phyloP scores from a whole-genome alignment of 345 rosid genomes.

The Lepidium didymum region DNA sequence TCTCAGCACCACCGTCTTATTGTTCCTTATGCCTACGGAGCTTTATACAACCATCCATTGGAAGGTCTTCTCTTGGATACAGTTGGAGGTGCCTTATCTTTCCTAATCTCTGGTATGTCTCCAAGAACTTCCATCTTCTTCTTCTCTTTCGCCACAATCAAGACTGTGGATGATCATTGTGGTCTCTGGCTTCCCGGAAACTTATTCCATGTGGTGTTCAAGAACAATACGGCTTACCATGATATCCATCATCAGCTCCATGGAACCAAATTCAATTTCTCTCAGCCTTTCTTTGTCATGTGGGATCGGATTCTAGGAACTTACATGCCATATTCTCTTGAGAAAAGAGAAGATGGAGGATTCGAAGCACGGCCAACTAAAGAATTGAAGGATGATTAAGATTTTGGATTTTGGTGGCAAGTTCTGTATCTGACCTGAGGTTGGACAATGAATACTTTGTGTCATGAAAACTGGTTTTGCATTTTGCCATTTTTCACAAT shows the following conservation, averaged over 20 bases:
- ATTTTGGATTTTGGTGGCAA: slow-evolving; percentile 1
- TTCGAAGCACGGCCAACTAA: slow-evolving; percentile 56
- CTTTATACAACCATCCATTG: slow-evolving; percentile 69
- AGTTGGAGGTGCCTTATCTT: slow-evolving; percentile 73
- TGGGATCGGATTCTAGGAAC: slow-evolving; percentile 87
- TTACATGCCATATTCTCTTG: slow-evolving; percentile 77
- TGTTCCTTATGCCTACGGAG: slow-evolving; percentile 81
- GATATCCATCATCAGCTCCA: slow-evolving; percentile 83
- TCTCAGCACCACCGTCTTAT: slow-evolving; percentile 79
- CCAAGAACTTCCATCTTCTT: slow-evolving; percentile 74
- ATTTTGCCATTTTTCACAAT: background rate
- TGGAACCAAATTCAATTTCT: slow-evolving; percentile 74
- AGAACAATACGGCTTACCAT: slow-evolving; percentile 78
- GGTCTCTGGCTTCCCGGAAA: slow-evolving; percentile 86
- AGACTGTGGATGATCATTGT: slow-evolving; percentile 82
- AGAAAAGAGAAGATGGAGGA: slow-evolving; percentile 66
- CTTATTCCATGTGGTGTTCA: slow-evolving; percentile 58
- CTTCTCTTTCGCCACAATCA: slow-evolving; percentile 87
- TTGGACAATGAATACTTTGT: background rate
- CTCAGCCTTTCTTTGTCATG: slow-evolving; percentile 71
- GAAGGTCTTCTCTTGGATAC: slow-evolving; percentile 82
- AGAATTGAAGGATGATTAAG: slow-evolving; percentile 43
- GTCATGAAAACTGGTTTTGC: background rate
- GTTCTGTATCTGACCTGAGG: background rate
- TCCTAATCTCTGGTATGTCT: slow-evolving; percentile 76